These are phyloP conservation scores for Rhizomucor pusillus DNA, from an alignment of 371 early-diverging fungal species.

Conservation along the genomic window DNA sequence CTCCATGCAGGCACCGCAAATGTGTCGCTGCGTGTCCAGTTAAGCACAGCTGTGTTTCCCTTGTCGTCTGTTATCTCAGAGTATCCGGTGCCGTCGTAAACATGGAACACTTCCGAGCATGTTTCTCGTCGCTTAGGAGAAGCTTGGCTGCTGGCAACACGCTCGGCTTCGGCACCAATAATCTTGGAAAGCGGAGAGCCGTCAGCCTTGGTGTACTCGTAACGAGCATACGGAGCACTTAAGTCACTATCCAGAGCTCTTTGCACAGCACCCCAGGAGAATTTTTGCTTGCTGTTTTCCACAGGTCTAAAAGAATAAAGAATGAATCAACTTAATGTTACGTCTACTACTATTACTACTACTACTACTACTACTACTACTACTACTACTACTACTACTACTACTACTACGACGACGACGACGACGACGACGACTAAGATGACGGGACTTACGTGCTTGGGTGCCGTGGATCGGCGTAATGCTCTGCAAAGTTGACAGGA, in stretches of 20 bases:
- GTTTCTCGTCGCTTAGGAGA: slow-evolving; percentile 16
- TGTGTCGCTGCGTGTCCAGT: slow-evolving; percentile 19
- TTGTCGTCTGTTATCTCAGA: slow-evolving; percentile 14
- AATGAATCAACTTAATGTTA: no score
- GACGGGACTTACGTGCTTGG: slow-evolving; percentile 18
- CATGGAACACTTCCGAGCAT: slow-evolving; percentile 18
- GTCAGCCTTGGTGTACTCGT: slow-evolving; percentile 11
- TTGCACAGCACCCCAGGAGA: slow-evolving; percentile 21
- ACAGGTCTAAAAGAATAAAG: slow-evolving; percentile 3
- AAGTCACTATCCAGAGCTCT: slow-evolving; percentile 11
- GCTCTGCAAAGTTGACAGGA: slow-evolving; percentile 26
- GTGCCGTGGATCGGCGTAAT: slow-evolving; percentile 16
- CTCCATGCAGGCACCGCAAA: slow-evolving; percentile 22
- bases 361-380: no score
- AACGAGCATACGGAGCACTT: slow-evolving; percentile 10
- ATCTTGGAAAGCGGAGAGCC: slow-evolving; percentile 19
- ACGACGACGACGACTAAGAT: no score
- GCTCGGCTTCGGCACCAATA: slow-evolving; percentile 21
- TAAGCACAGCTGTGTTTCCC: slow-evolving; percentile 13
- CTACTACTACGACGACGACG: no score
- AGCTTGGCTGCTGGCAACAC: no score
- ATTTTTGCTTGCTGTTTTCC: slow-evolving; percentile 14
- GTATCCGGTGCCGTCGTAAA: slow-evolving; percentile 19
- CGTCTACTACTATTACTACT: no score
- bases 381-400: no score